Conservation (phyloP, 2,329 filamentous ascomycete species). For the Parastagonospora avenae region DNA sequence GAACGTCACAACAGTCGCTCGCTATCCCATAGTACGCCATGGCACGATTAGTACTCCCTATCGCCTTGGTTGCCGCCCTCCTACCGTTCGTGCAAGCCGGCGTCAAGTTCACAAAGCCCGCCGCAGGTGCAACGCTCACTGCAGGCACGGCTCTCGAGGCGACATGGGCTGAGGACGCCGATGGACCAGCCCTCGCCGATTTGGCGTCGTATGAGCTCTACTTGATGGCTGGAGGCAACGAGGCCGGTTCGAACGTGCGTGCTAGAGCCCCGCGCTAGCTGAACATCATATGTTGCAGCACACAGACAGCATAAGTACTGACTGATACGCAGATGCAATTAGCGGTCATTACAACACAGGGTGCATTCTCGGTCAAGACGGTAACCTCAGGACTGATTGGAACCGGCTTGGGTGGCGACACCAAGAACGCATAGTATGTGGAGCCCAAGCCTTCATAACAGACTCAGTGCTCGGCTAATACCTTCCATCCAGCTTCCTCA, state of each 20-base stretch:
- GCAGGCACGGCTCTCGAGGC: constrained; percentile 59
- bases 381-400: constrained; percentile 45
- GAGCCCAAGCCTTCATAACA: not conserved
- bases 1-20: constrained; percentile 17
- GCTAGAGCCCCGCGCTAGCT: too few relatives aligned
- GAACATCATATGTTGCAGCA: too few relatives aligned
- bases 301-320: too few relatives aligned
- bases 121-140: constrained; percentile 56
- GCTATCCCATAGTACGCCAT: constrained; percentile 27
- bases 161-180: constrained; percentile 62
- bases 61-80: constrained; percentile 44
- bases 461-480: constrained; percentile 9
- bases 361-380: constrained; percentile 50
- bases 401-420: constrained; percentile 26
- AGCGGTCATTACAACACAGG: constrained; percentile 51
- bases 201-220: constrained; percentile 63
- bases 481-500: constrained; percentile 32
- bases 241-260: constrained; percentile 24
- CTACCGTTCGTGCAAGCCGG: constrained; percentile 55
- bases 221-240: constrained; percentile 66
- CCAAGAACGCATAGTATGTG: constrained; percentile 62
- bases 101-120: constrained; percentile 60
- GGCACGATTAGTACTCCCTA: constrained; percentile 31
- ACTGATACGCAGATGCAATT: constrained; percentile 5
- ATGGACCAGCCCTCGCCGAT: constrained; percentile 55